A percentile compares a stretch with the other conserved stretches of the same genome.
Evolutionary conservation across 2,329 filamentous ascomycete genomes (phyloP).

Genomic region (Ophiostoma angusticollis): DNA sequence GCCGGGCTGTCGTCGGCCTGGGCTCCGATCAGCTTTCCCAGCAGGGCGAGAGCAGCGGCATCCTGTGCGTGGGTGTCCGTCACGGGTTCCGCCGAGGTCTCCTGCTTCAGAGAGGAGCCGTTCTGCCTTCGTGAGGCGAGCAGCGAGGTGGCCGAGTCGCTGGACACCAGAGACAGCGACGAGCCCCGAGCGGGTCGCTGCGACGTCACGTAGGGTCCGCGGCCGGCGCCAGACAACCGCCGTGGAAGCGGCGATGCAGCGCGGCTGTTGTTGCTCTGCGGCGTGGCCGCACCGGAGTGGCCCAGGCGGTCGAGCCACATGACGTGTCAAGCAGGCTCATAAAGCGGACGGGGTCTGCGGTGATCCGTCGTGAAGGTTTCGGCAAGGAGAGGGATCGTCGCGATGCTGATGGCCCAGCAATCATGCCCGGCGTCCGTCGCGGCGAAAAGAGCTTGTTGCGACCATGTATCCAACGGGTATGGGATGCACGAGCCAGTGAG

Average conservation of each 20-base stretch:
- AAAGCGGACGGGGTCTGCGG: neutral
- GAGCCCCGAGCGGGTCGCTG: conserved; percentile 63
- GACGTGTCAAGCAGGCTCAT: conserved; percentile 14
- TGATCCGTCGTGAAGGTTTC: too few species aligned
- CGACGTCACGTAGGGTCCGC: conserved; percentile 55
- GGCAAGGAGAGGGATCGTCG: too few species aligned
- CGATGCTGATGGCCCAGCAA: neutral
- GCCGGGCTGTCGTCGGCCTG: conserved; percentile 13
- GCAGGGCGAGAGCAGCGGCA: conserved; percentile 57
- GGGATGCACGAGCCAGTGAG: too few species aligned
- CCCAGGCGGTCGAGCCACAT: conserved; percentile 92
- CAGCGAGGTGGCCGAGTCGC: conserved; percentile 65
- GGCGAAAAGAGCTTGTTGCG: neutral
- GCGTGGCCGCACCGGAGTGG: conserved; percentile 44
- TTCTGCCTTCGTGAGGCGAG: conserved; percentile 53
- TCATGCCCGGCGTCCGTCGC: conserved; percentile 1
- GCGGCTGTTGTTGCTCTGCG: conserved; percentile 49
- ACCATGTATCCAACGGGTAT: neutral
- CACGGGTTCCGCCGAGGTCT: conserved; percentile 32
- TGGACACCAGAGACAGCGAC: conserved; percentile 63
- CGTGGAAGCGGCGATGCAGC: conserved; percentile 58
- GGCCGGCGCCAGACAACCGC: conserved; percentile 48
- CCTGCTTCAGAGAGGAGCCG: conserved; percentile 54
- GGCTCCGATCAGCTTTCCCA: conserved; percentile 37
- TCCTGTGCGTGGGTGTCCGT: conserved; percentile 27